These are phyloP conservation scores for Marasmius sp. DNA, from an alignment of 1,284 basidiomycete species.

Conservation along the genomic window DNA sequence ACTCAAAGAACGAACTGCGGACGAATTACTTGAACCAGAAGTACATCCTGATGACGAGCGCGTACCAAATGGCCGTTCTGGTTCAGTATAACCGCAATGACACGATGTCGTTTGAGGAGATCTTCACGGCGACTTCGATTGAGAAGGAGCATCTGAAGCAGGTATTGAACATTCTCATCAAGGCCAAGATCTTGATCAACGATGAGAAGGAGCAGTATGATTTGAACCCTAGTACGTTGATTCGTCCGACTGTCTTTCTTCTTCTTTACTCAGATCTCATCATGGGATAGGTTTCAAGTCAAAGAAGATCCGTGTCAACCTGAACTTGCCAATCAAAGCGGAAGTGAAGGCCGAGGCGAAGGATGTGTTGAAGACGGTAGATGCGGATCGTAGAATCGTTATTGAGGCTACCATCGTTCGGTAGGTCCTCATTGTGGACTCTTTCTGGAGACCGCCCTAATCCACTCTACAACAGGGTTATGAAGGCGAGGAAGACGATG, in stretches of 20 bases:
- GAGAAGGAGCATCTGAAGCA: slow-evolving; percentile 83
- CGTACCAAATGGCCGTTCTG: slow-evolving; percentile 94
- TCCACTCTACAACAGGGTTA: slow-evolving; percentile 60
- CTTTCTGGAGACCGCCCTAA: not conserved
- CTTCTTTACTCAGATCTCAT: not conserved
- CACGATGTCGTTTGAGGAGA: slow-evolving; percentile 78
- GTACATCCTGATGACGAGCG: slow-evolving; percentile 93
- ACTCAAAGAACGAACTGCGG: slow-evolving; percentile 93
- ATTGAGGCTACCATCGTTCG: slow-evolving; percentile 98
- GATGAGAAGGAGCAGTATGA: slow-evolving; percentile 89
- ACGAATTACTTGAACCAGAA: slow-evolving; percentile 93
- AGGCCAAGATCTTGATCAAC: slow-evolving; percentile 87
- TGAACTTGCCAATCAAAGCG: slow-evolving; percentile 93
- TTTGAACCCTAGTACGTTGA: slow-evolving; percentile 81
- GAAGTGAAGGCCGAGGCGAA: slow-evolving; percentile 91
- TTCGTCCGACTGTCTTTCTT: not conserved
- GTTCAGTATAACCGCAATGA: slow-evolving; percentile 94
- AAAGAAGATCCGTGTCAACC: slow-evolving; percentile 96
- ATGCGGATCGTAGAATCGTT: slow-evolving; percentile 96
- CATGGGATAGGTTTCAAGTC: slow-evolving; percentile 80
- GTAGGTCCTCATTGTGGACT: slow-evolving; percentile 39
- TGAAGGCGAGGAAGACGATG: slow-evolving; percentile 98
- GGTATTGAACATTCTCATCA: slow-evolving; percentile 81
- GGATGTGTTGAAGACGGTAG: slow-evolving; percentile 93
- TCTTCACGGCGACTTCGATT: slow-evolving; percentile 83